Conservation (phyloP, 352 stramenopile genomes). For the Globisporangium cederbergense region DNA sequence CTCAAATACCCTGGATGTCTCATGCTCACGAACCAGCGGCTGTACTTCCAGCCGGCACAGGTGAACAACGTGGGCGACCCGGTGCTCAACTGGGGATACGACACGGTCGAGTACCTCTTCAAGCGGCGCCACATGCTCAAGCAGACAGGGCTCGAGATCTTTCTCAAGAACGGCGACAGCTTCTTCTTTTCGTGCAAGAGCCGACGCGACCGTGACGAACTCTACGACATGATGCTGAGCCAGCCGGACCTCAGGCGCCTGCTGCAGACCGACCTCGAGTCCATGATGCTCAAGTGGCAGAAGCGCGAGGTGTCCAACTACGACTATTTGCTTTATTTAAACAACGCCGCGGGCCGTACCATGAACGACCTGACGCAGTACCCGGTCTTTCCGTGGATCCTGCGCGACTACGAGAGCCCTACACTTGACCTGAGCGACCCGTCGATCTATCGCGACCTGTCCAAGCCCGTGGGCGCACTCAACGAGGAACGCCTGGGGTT, state of each 20-base stretch:
- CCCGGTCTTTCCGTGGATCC: slow-evolving; percentile 96
- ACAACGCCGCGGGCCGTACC: slow-evolving; percentile 83
- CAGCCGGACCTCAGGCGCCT: slow-evolving; percentile 64
- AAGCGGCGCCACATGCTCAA: slow-evolving; percentile 87
- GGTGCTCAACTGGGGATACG: slow-evolving; percentile 83
- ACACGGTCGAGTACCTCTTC: slow-evolving; percentile 71
- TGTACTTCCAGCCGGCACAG: slow-evolving; percentile 92
- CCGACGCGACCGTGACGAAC: slow-evolving; percentile 57
- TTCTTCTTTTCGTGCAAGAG: slow-evolving; percentile 84
- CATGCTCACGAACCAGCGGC: slow-evolving; percentile 72
- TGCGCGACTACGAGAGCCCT: slow-evolving; percentile 86
- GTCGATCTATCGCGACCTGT: slow-evolving; percentile 91
- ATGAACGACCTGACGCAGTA: slow-evolving; percentile 94
- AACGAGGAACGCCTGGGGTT: slow-evolving; percentile 84
- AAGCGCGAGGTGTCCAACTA: slow-evolving; percentile 93
- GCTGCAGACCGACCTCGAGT: slow-evolving; percentile 61
- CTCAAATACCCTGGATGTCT: slow-evolving; percentile 90
- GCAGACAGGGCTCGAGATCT: slow-evolving; percentile 87
- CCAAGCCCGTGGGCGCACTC: slow-evolving; percentile 94
- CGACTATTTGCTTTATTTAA: slow-evolving; percentile 88
- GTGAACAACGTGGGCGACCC: slow-evolving; percentile 91
- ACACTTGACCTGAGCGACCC: slow-evolving; percentile 87
- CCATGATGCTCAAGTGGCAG: slow-evolving; percentile 84
- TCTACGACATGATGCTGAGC: slow-evolving; percentile 84
- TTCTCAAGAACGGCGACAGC: slow-evolving; percentile 59